These are phyloP conservation scores for Penicillium sp. DNA, from an alignment of 2,329 filamentous ascomycete species.

Conservation along the genomic window DNA sequence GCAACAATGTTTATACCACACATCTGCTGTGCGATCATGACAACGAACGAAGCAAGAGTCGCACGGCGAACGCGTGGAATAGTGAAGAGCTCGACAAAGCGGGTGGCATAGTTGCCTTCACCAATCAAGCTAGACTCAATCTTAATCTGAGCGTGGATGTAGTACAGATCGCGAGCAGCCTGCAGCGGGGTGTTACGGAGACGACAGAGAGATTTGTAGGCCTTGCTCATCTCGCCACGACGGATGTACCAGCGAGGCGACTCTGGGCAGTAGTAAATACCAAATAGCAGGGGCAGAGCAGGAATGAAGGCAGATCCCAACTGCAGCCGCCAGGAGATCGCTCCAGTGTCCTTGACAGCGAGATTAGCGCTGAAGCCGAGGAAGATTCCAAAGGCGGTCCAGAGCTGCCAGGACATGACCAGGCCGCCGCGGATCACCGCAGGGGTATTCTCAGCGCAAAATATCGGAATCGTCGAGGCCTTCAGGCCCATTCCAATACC, in stretches of 20 bases:
- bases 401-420: slow-evolving; percentile 55
- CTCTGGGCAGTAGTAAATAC: slow-evolving; percentile 61
- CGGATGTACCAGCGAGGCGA: slow-evolving; percentile 66
- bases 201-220: slow-evolving; percentile 56
- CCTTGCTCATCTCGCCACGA: slow-evolving; percentile 59
- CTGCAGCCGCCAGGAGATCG: slow-evolving; percentile 61
- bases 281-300: slow-evolving; percentile 56
- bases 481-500: slow-evolving; percentile 62
- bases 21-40: slow-evolving; percentile 77
- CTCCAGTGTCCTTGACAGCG: slow-evolving; percentile 57
- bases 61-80: slow-evolving; percentile 54
- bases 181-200: slow-evolving; percentile 59
- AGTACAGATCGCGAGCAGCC: slow-evolving; percentile 61
- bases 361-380: slow-evolving; percentile 64
- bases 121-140: slow-evolving; percentile 44
- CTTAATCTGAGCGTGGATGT: slow-evolving; percentile 53
- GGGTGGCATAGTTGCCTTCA: slow-evolving; percentile 56
- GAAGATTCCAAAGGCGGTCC: slow-evolving; percentile 62
- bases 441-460: slow-evolving; percentile 55
- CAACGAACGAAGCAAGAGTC: slow-evolving; percentile 69
- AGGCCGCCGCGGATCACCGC: slow-evolving; percentile 54
- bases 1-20: slow-evolving; percentile 71
- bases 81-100: slow-evolving; percentile 54
- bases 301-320: slow-evolving; percentile 63
- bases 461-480: slow-evolving; percentile 54